These are phyloP conservation scores for Ceratonia siliqua DNA, from an alignment of 306 rosid genomes.

Conservation along the genomic window DNA sequence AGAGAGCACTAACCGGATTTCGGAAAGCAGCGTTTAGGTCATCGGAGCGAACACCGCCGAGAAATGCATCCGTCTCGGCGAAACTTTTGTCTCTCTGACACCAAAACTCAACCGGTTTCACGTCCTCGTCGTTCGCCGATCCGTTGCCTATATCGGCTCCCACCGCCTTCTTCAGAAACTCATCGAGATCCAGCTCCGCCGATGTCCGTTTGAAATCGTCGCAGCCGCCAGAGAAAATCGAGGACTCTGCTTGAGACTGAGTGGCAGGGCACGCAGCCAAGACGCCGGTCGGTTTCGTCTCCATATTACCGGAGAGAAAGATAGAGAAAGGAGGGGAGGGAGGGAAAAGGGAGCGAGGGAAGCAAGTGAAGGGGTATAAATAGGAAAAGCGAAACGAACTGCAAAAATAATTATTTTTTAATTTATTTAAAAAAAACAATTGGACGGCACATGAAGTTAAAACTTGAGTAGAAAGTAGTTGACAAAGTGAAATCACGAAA, in stretches of 20 bases:
- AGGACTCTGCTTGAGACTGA: slow-evolving; percentile 10
- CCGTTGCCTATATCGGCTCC: background rate
- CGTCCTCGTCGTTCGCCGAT: slow-evolving; percentile 26
- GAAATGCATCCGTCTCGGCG: slow-evolving; percentile 28
- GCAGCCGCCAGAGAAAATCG: slow-evolving; percentile 14
- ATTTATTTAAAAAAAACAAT: background rate
- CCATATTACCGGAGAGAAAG: slow-evolving; percentile 46
- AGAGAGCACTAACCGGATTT: slow-evolving; percentile 54
- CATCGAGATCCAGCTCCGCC: slow-evolving; percentile 49
- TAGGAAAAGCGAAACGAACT: slow-evolving; percentile 15
- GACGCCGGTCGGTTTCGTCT: slow-evolving; percentile 22
- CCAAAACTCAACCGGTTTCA: slow-evolving; percentile 39
- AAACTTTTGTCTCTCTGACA: slow-evolving; percentile 19
- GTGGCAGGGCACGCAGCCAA: background rate
- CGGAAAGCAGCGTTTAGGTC: slow-evolving; percentile 38
- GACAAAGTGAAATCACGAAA: background rate
- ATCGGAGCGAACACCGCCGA: slow-evolving; percentile 34
- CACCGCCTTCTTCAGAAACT: slow-evolving; percentile 30
- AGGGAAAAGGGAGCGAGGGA: slow-evolving; percentile 40
- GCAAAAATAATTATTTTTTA: background rate
- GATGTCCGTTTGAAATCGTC: slow-evolving; percentile 47
- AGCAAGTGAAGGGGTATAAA: slow-evolving; percentile 39
- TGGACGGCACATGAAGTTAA: slow-evolving; percentile 61
- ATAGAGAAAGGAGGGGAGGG: background rate
- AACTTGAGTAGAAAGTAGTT: background rate